These are phyloP conservation scores for Candolleomyces eurysporus DNA, from an alignment of 768 basidiomycete genomes.

Conservation along the genomic window DNA sequence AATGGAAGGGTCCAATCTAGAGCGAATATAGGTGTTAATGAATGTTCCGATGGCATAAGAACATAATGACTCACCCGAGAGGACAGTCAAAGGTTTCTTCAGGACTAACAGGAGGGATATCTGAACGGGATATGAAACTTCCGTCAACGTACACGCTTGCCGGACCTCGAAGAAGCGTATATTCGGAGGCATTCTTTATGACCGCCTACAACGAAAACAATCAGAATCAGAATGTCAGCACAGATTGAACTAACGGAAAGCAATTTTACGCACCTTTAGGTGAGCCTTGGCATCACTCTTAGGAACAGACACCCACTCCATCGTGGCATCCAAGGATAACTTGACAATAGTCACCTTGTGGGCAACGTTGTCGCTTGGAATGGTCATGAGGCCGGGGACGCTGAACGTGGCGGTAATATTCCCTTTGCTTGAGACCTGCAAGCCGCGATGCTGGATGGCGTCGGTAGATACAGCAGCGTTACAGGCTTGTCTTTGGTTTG, in stretches of 20 bases:
- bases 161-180: slow-evolving; percentile 45
- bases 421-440: slow-evolving; percentile 33
- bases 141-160: slow-evolving; percentile 57
- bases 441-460: slow-evolving; percentile 17
- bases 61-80: slow-evolving; percentile 33
- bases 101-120: slow-evolving; percentile 39
- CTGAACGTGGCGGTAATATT: slow-evolving; percentile 39
- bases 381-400: slow-evolving; percentile 39
- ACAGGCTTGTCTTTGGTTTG: slow-evolving; percentile 37
- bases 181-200: slow-evolving; percentile 54
- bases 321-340: slow-evolving; percentile 32
- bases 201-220: slow-evolving; percentile 32
- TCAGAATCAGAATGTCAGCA: not conserved
- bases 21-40: not conserved
- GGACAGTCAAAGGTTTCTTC: slow-evolving; percentile 45
- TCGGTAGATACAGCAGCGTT: no score
- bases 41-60: no score
- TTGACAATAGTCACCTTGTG: slow-evolving; percentile 43
- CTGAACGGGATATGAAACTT: slow-evolving; percentile 50
- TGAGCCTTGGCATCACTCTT: slow-evolving; percentile 36
- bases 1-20: slow-evolving; percentile 39
- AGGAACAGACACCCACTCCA: slow-evolving; percentile 44
- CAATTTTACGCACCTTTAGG: slow-evolving; percentile 28
- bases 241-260: not conserved
- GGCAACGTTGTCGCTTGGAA: slow-evolving; percentile 37